Conservation (phyloP, 2,329 filamentous ascomycete species). For the Exophiala viscosa region DNA sequence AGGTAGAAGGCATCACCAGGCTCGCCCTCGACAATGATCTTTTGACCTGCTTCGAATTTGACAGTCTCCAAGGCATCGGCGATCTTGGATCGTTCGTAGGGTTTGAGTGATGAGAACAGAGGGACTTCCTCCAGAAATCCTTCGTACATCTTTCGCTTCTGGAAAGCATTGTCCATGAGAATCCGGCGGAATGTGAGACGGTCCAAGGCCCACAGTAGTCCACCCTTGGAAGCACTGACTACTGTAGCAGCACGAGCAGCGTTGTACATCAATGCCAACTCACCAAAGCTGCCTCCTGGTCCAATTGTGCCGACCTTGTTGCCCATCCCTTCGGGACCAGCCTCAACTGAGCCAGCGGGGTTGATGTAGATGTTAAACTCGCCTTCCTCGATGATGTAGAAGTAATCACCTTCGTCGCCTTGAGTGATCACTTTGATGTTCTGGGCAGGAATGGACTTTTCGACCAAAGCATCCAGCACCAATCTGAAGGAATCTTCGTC, state of each 20-base stretch:
- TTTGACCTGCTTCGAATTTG: slow-evolving; percentile 74
- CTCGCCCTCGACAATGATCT: slow-evolving; percentile 88
- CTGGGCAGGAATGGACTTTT: slow-evolving; percentile 93
- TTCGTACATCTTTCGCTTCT: slow-evolving; percentile 94
- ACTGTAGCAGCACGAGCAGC: slow-evolving; percentile 93
- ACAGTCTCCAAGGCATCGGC: slow-evolving; percentile 90
- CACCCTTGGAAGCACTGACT: slow-evolving; percentile 71
- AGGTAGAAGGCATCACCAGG: slow-evolving; percentile 89
- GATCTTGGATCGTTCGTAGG: slow-evolving; percentile 95
- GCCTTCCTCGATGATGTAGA: slow-evolving; percentile 93
- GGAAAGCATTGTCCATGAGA: slow-evolving; percentile 96
- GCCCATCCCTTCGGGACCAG: slow-evolving; percentile 78
- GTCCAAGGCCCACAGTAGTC: slow-evolving; percentile 89
- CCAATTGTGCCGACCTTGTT: slow-evolving; percentile 76
- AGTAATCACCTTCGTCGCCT: slow-evolving; percentile 93
- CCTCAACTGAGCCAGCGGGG: slow-evolving; percentile 67
- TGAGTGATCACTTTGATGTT: slow-evolving; percentile 89
- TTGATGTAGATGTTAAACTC: slow-evolving; percentile 91
- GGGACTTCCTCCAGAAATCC: slow-evolving; percentile 93
- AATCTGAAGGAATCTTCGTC: slow-evolving; percentile 89
- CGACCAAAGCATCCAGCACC: slow-evolving; percentile 83
- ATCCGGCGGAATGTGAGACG: slow-evolving; percentile 96
- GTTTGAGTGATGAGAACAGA: slow-evolving; percentile 74
- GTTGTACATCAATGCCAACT: slow-evolving; percentile 98
- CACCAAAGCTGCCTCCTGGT: slow-evolving; percentile 89